Percentiles rank a stretch among this genome's conserved stretches.
phyloP scores from a whole-genome alignment of 345 rosid species.

The Rhodomyrtus tomentosa region DNA sequence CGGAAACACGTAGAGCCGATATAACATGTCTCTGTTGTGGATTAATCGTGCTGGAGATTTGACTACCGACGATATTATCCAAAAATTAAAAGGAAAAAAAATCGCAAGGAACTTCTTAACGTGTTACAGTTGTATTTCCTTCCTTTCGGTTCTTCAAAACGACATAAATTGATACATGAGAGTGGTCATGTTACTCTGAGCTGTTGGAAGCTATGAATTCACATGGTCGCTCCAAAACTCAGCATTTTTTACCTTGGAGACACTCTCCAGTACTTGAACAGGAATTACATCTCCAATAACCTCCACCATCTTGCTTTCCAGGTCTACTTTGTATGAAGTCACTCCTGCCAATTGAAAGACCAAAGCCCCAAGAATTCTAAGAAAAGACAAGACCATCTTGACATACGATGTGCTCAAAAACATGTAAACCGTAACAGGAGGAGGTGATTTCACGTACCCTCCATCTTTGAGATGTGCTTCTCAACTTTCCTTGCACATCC shows the following conservation, averaged over 20 bases:
- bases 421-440: not conserved
- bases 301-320: conserved; percentile 81
- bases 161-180: not conserved
- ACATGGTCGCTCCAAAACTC: conserved; percentile 47
- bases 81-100: not conserved
- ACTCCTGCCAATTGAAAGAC: conserved; percentile 40
- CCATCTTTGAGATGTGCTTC: conserved; percentile 80
- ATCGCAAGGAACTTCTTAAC: not conserved
- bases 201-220: not conserved
- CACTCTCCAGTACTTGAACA: conserved; percentile 67
- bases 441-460: conserved; percentile 27
- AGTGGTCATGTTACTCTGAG: not conserved
- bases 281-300: conserved; percentile 74
- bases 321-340: conserved; percentile 81
- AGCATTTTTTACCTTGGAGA: conserved; percentile 75
- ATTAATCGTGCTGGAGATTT: not conserved
- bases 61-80: not conserved
- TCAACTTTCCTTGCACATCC: conserved; percentile 95
- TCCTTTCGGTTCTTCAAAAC: not conserved
- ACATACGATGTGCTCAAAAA: not conserved
- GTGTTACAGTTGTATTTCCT: not conserved
- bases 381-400: not conserved
- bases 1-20: not conserved
- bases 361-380: not conserved
- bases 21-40: not conserved